These are phyloP conservation scores for Salix exigua DNA, from an alignment of 345 rosid species.

Conservation along the genomic window DNA sequence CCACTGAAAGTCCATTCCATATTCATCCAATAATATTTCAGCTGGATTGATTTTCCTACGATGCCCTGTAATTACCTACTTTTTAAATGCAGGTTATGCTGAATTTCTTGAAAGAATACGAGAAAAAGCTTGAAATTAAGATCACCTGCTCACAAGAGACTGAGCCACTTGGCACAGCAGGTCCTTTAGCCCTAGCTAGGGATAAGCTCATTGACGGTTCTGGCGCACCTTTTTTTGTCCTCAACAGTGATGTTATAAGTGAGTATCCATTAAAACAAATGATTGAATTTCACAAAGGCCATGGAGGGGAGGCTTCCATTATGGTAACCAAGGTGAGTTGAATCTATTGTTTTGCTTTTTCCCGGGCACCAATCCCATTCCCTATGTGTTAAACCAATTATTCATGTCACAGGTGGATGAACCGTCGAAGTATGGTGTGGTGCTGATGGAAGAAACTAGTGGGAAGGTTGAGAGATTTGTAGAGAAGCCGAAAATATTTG, in stretches of 20 bases:
- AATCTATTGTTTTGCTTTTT: not conserved
- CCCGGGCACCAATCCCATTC: not conserved
- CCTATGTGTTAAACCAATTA: not conserved
- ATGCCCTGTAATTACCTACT: not conserved
- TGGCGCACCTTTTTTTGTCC: slow-evolving; percentile 84
- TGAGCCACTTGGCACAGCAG: slow-evolving; percentile 92
- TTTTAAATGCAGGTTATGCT: slow-evolving; percentile 60
- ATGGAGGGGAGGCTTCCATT: slow-evolving; percentile 94
- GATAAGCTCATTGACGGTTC: slow-evolving; percentile 75
- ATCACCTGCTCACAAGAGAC: slow-evolving; percentile 95
- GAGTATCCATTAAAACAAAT: slow-evolving; percentile 80
- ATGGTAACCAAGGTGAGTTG: slow-evolving; percentile 82
- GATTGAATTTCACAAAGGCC: slow-evolving; percentile 73
- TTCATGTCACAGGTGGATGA: slow-evolving; percentile 62
- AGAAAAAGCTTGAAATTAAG: slow-evolving; percentile 70
- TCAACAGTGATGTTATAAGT: slow-evolving; percentile 90
- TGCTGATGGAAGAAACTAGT: slow-evolving; percentile 75
- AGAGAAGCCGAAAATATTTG: slow-evolving; percentile 82
- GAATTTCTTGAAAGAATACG: slow-evolving; percentile 78
- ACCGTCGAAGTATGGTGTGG: slow-evolving; percentile 94
- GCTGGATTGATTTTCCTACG: not conserved
- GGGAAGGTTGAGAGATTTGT: slow-evolving; percentile 78
- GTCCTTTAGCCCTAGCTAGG: slow-evolving; percentile 92
- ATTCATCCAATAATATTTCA: not conserved
- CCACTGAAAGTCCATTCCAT: not conserved